Evolutionary conservation across 805 yeast species (phyloP).

Genomic region (Jamesozyma rosinii): DNA sequence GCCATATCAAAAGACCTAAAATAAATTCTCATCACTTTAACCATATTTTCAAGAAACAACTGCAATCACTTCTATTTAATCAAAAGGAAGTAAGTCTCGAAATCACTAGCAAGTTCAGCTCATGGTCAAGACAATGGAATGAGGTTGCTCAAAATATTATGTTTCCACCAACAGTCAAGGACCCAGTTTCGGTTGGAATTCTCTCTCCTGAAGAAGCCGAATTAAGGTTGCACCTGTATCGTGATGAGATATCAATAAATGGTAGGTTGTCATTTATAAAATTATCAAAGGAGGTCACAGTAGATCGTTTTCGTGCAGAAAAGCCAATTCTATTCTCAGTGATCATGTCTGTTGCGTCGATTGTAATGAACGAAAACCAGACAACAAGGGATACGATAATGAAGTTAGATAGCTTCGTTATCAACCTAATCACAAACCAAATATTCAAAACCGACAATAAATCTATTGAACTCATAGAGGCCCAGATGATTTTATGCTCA

Average conservation of each 20-base stretch:
- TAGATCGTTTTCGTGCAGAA: conserved; percentile 39
- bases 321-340: conserved; percentile 58
- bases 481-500: conserved; percentile 49
- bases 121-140: conserved; percentile 38
- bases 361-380: conserved; percentile 29
- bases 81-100: conserved; percentile 32
- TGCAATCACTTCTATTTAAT: conserved; percentile 17
- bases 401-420: conserved; percentile 44
- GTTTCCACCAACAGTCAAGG: conserved; percentile 35
- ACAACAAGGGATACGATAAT: conserved; percentile 36
- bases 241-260: conserved; percentile 35
- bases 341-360: conserved; percentile 52
- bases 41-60: conserved; percentile 17
- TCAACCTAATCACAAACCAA: conserved; percentile 45
- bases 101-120: conserved; percentile 34
- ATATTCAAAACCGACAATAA: conserved; percentile 63
- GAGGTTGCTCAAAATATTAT: conserved; percentile 40
- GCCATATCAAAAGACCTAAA: not conserved
- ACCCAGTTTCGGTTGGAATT: conserved; percentile 49
- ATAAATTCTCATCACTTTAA: conserved; percentile 3
- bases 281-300: conserved; percentile 37
- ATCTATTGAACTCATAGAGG: conserved; percentile 55
- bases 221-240: conserved; percentile 43
- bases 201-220: conserved; percentile 53
- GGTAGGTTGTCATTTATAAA: conserved; percentile 48